phyloP scores from a whole-genome alignment of 2,329 filamentous ascomycete genomes.

The Mycogone perniciosa region DNA sequence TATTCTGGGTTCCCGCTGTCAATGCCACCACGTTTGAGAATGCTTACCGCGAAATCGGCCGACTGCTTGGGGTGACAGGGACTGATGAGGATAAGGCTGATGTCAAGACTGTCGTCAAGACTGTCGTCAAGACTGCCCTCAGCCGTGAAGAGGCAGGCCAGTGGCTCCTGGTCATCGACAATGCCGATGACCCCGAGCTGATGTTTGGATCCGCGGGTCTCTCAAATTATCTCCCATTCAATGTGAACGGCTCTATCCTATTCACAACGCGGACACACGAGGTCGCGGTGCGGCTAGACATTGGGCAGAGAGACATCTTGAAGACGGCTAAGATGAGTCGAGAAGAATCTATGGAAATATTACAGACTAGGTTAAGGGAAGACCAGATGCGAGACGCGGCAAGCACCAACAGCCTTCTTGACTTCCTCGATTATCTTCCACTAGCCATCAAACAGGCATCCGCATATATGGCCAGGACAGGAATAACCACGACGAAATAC shows the following conservation, averaged over 20 bases:
- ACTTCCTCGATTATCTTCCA: conserved; percentile 25
- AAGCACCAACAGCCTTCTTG: conserved; percentile 19
- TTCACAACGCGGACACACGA: conserved; percentile 17
- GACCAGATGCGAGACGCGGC: neutral
- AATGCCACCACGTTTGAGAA: conserved; percentile 26
- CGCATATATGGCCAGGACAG: conserved; percentile 28
- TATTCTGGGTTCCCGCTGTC: conserved; percentile 36
- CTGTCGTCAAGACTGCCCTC: conserved; percentile 29
- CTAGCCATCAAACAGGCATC: conserved; percentile 32
- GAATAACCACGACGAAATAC: conserved; percentile 20
- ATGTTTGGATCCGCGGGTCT: conserved; percentile 20
- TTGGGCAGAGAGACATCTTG: conserved; percentile 16
- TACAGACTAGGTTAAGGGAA: neutral
- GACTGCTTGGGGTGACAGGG: conserved; percentile 20
- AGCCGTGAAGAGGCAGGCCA: conserved; percentile 19
- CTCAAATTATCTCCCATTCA: conserved; percentile 23
- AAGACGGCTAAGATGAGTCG: neutral
- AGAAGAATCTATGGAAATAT: neutral
- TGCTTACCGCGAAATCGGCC: conserved; percentile 29
- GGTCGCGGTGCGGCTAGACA: conserved; percentile 5
- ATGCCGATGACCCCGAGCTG: conserved; percentile 33
- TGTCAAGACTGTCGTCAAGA: conserved; percentile 28
- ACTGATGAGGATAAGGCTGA: conserved; percentile 29
- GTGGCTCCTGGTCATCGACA: conserved; percentile 42
- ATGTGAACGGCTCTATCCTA: conserved; percentile 14